These are phyloP conservation scores for Castanea sativa DNA, from an alignment of 306 rosid genomes.

Conservation along the genomic window DNA sequence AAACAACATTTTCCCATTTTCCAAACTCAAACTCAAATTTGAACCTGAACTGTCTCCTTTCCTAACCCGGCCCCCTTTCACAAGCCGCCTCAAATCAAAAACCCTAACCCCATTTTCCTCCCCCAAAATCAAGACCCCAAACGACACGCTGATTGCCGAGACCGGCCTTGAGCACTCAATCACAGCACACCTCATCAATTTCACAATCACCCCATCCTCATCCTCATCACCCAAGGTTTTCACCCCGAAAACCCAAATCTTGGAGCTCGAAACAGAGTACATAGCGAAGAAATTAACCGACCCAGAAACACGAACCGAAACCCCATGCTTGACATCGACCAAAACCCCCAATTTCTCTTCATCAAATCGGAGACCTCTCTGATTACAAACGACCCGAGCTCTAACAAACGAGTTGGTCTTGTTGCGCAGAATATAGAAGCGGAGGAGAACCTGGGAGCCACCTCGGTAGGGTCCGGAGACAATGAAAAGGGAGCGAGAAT, in stretches of 20 bases:
- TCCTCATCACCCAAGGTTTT: constrained; percentile 35
- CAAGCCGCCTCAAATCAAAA: constrained; percentile 54
- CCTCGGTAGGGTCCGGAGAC: constrained; percentile 56
- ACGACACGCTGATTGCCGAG: constrained; percentile 60
- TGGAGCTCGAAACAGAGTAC: constrained; percentile 54
- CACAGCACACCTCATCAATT: constrained; percentile 79
- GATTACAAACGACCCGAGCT: constrained; percentile 43
- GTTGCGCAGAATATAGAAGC: constrained; percentile 45
- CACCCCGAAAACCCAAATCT: constrained; percentile 62
- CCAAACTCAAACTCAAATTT: not conserved
- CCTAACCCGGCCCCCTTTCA: constrained; percentile 35
- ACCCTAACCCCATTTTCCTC: constrained; percentile 81
- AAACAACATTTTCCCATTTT: not conserved
- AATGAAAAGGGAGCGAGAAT: constrained; percentile 49
- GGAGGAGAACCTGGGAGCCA: constrained; percentile 65
- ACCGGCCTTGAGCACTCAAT: constrained; percentile 59
- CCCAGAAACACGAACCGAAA: constrained; percentile 58
- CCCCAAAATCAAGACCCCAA: constrained; percentile 65
- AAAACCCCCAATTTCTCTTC: constrained; percentile 58
- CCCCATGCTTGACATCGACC: constrained; percentile 60
- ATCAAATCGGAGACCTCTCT: constrained; percentile 37
- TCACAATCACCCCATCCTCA: constrained; percentile 38
- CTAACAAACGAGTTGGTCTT: constrained; percentile 32
- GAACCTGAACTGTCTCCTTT: constrained; percentile 27
- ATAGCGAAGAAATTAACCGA: constrained; percentile 71